Evolutionary conservation across 371 early-diverging fungal genomes (phyloP).

Genomic region (Smittium mucronatum): DNA sequence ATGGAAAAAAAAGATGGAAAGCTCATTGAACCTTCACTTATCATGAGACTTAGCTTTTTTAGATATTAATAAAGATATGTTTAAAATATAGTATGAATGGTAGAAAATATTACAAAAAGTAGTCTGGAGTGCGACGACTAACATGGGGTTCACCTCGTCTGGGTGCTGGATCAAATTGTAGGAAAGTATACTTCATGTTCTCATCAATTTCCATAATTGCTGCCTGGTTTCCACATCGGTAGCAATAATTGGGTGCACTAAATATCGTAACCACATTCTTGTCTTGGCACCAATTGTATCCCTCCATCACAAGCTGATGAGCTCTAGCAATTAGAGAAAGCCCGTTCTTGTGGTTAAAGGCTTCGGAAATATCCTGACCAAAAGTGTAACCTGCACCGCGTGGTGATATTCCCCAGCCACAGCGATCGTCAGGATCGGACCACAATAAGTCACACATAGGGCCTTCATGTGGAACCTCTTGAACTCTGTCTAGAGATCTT

Average conservation of each 20-base stretch:
- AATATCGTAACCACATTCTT: slow-evolving; percentile 98
- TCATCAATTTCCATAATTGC: slow-evolving; percentile 96
- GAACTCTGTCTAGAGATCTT: slow-evolving; percentile 87
- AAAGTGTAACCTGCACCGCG: slow-evolving; percentile 98
- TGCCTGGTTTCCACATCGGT: slow-evolving; percentile 98
- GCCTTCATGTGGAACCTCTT: slow-evolving; percentile 98
- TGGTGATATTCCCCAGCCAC: slow-evolving; percentile 97
- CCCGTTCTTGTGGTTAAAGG: slow-evolving; percentile 96
- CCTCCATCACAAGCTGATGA: slow-evolving; percentile 99
- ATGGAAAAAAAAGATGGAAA: neutral
- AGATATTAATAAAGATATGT: neutral
- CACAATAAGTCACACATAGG: slow-evolving; percentile 93
- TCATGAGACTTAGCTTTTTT: neutral
- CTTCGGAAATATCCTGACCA: slow-evolving; percentile 85
- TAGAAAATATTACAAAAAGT: slow-evolving; percentile 61
- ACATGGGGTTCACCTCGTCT: slow-evolving; percentile 95
- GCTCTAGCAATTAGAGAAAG: slow-evolving; percentile 94
- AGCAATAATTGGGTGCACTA: slow-evolving; percentile 98
- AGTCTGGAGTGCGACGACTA: slow-evolving; percentile 96
- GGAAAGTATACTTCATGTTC: slow-evolving; percentile 67
- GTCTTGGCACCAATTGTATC: slow-evolving; percentile 97
- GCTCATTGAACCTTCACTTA: neutral
- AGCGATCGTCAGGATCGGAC: slow-evolving; percentile 91
- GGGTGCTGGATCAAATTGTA: slow-evolving; percentile 97
- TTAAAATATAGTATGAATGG: neutral